phyloP scores from a whole-genome alignment of 805 yeast species.

The Dipodascus albidus region DNA sequence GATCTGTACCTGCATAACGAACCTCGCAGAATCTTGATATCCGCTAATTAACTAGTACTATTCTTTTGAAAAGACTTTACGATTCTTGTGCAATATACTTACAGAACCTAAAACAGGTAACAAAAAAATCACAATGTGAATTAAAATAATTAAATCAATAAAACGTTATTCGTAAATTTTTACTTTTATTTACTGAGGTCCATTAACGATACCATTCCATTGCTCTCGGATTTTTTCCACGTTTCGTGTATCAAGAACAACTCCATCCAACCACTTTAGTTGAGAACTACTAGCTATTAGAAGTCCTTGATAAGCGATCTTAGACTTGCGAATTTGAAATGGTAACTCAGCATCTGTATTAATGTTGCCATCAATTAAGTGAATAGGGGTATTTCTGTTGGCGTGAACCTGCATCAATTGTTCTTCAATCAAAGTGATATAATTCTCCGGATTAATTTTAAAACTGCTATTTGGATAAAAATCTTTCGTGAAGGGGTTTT shows the following conservation, averaged over 20 bases:
- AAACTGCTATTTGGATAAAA: conserved; percentile 12
- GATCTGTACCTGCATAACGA: neutral
- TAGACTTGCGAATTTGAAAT: neutral
- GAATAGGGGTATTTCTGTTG: neutral
- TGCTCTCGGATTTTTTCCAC: neutral
- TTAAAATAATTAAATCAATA: too few relatives aligned
- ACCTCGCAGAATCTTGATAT: too few relatives aligned
- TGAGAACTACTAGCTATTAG: neutral
- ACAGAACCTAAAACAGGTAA: too few relatives aligned
- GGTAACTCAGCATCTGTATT: neutral
- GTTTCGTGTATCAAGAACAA: neutral
- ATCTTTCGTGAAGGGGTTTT: conserved; percentile 20
- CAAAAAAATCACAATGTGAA: too few relatives aligned
- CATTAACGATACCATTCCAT: neutral
- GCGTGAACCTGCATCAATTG: neutral
- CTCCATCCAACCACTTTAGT: neutral
- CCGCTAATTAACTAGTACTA: too few relatives aligned
- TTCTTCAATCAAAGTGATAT: neutral
- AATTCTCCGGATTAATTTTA: neutral
- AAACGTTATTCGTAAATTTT: too few relatives aligned
- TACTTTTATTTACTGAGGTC: neutral
- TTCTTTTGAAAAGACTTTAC: too few relatives aligned
- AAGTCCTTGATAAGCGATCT: neutral
- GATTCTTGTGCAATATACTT: too few relatives aligned
- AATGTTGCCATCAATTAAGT: neutral